Evolutionary conservation across 2,329 filamentous ascomycete species (phyloP), one percentile per base, ranked within the genome.

Genomic region (Xylaria sp.): DNA sequence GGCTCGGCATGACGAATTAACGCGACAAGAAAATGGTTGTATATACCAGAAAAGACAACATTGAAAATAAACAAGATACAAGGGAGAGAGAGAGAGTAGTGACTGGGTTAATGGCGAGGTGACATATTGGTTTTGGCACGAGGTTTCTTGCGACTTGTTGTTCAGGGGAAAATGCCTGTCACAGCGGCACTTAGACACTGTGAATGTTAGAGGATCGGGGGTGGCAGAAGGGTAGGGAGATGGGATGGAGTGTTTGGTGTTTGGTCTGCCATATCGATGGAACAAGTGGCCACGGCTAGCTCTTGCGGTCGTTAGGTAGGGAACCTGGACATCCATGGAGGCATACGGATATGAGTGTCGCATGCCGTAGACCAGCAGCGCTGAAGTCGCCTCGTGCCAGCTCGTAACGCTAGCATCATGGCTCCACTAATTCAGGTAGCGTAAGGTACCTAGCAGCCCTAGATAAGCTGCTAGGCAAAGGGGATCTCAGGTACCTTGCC

Each of bases 1-100:
- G 19, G 34, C 17, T 44, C 13, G 55, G 39, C 52, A 60, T 59
- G 19, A 44, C 45, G 29, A 13, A 3, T 13, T 6, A 34, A 34
- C 16, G 29, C 29, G 5, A 13, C 16, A 7, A 34, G 29, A 34
- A 34, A 34, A 26, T 5, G 11, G 24, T 26, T 7, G 9, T 13
- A 34, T 11, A 34, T 34, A 7, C 4, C 8, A 7, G 11, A 13
- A 13, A 7, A 34, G 29, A 7, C 29, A 34, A 34, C 16, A 34
- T 34, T 7, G 9, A 13, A 34, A 34, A 34, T n/a, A n/a, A n/a
- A n/a, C n/a, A n/a, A n/a, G n/a, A n/a, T n/a, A 34, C 8, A 13
- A 26, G 9, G 5, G 16, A 11, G 9, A 34, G 29, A 13, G 16
- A 13, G 11, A 34, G 29, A 26, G 9, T 34, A 34, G 11, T 21